phyloP scores from a whole-genome alignment of 768 basidiomycete genomes.

The Boletus eberwhitei region DNA sequence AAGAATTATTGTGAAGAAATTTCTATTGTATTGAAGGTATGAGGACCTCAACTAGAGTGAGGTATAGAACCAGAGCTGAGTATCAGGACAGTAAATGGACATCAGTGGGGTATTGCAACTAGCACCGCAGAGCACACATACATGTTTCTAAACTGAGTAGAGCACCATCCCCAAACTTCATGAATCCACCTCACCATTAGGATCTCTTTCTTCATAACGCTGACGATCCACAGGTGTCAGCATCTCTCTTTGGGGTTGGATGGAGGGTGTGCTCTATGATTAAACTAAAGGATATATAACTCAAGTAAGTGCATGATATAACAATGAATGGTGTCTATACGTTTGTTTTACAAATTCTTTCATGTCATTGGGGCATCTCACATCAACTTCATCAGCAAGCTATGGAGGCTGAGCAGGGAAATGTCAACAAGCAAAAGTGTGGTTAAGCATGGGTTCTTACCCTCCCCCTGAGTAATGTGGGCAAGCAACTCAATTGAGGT shows the following conservation, averaged over 20 bases:
- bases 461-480: constrained; percentile 81
- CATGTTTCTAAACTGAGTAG: constrained; percentile 29
- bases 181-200: constrained; percentile 89
- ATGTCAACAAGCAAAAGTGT: constrained; percentile 16
- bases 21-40: constrained; percentile 24
- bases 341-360: constrained; percentile 87
- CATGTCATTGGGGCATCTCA: constrained; percentile 76
- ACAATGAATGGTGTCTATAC: constrained; percentile 44
- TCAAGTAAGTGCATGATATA: neutral
- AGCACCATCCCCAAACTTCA: constrained; percentile 79
- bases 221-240: constrained; percentile 77
- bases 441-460: constrained; percentile 30
- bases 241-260: constrained; percentile 81
- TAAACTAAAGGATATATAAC: constrained; percentile 43
- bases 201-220: constrained; percentile 75
- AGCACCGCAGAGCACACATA: constrained; percentile 8
- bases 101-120: neutral
- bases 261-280: constrained; percentile 65
- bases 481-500: constrained; percentile 91
- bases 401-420: constrained; percentile 60
- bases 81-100: neutral
- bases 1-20: neutral
- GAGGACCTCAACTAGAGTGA: constrained; percentile 29
- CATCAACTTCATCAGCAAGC: constrained; percentile 67
- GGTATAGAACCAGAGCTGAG: constrained; percentile 26